Conservation (phyloP, 2,329 filamentous ascomycete species). For the Microdochium trichocladiopsis region DNA sequence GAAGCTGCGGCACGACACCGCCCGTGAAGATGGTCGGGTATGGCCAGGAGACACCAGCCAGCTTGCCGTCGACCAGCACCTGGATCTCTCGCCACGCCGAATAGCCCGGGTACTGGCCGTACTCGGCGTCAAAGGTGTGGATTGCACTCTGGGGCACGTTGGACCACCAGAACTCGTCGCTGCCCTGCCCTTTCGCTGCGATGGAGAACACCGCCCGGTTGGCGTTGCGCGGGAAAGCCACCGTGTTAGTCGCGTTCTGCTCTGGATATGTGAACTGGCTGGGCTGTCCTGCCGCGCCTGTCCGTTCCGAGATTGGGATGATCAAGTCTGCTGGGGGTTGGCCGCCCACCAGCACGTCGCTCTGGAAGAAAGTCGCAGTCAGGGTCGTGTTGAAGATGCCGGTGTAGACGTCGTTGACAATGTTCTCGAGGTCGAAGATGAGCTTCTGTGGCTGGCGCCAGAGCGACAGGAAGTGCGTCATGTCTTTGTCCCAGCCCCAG, state of each 20-base stretch:
- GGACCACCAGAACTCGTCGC: conserved; percentile 82
- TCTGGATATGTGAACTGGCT: conserved; percentile 64
- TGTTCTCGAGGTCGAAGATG: conserved; percentile 74
- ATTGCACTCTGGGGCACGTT: conserved; percentile 62
- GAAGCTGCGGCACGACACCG: conserved; percentile 68
- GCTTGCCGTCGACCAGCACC: conserved; percentile 61
- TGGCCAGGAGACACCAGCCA: conserved; percentile 74
- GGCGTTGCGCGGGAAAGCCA: conserved; percentile 59
- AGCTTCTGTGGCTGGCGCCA: conserved; percentile 65
- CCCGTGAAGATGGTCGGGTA: conserved; percentile 80
- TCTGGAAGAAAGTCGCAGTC: conserved; percentile 63
- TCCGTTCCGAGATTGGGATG: conserved; percentile 56
- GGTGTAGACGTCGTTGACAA: conserved; percentile 65
- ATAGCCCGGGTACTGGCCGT: conserved; percentile 55
- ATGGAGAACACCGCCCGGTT: conserved; percentile 67
- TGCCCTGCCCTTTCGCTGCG: conserved; percentile 68
- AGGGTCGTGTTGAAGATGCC: conserved; percentile 67
- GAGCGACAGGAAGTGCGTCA: conserved; percentile 62
- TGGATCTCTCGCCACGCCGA: conserved; percentile 76
- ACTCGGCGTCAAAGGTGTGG: conserved; percentile 48
- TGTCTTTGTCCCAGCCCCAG: conserved; percentile 74
- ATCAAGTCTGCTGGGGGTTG: conserved; percentile 54
- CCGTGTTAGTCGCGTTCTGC: conserved; percentile 49
- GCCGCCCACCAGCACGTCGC: conserved; percentile 29
- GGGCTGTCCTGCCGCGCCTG: conserved; percentile 38